Base-by-base conservation (phyloP, 192 early-diverging fungal species). In the Entomortierella chlamydospora region DNA sequence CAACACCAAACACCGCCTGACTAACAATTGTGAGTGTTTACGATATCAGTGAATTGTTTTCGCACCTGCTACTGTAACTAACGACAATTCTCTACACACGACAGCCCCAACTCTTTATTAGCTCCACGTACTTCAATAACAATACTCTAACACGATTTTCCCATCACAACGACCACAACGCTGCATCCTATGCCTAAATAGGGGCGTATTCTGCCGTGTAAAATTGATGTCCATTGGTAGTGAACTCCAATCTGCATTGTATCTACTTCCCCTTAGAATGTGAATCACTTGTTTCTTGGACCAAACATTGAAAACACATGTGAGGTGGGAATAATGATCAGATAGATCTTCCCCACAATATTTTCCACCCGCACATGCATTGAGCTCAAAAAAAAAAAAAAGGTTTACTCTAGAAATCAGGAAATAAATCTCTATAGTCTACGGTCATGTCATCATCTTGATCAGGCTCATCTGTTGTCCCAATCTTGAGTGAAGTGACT, bases 391-490 rank as follows among this genome's bases (percentile, higher is more conserved):
- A 42, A 34, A 34, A 26, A 30, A 31, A 45, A 42, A 37, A 56
- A 29, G 29, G 28, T 23, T 28, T 6, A 42, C 8, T 28, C 28
- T 3, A 62, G 25, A 87, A 87, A 42, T 87, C 85, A 51, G 82
- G 76, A 28, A 87, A 87, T 15, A 83, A 64, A 57, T 87, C 72
- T 52, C 64, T 28, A 56, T 57, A 67, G 45, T 62, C 69, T n/a
- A 55, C 25, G 20, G 22, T 33, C 60, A 69, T 70, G 29, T 78
- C 74, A 25, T 70, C 72, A 43, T 65, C 57, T 5, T 49, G 45
- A 13, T 59, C 56, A 41, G 13, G 25, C 23, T 47, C 49, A 45
- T 62, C 61, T 22, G 28, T 13, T 10, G 13, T 20, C 8, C 30
- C 30, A 17, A 29, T 49, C 39, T 62, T 53, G 49, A 64, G 34